phyloP scores from a whole-genome alignment of 805 yeast genomes.

The Middelhovenomyces tepae region DNA sequence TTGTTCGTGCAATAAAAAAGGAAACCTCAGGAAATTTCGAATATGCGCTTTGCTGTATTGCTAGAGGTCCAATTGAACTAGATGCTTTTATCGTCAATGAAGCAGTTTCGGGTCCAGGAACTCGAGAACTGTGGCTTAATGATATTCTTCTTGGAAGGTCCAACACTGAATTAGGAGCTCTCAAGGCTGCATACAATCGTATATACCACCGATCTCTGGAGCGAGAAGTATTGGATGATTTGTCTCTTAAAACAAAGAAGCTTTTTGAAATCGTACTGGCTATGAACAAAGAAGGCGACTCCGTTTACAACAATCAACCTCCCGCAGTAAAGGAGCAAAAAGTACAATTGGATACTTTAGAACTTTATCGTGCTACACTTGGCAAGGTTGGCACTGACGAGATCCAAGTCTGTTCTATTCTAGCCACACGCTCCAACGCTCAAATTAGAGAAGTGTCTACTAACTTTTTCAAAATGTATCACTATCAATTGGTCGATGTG shows the following conservation, averaged over 20 bases:
- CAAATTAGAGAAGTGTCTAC: conserved; percentile 13
- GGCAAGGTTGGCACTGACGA: conserved; percentile 17
- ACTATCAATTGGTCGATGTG: conserved; percentile 11
- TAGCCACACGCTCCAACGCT: conserved; percentile 14
- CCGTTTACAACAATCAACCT: conserved; percentile 1
- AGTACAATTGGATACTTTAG: conserved; percentile 14
- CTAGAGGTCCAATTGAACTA: conserved; percentile 15
- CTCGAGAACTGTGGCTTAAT: conserved; percentile 16
- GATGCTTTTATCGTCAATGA: conserved; percentile 15
- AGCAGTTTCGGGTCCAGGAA: conserved; percentile 16
- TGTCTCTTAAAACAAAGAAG: conserved; percentile 16
- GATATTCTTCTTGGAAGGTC: conserved; percentile 15
- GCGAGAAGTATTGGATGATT: conserved; percentile 13
- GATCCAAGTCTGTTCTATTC: conserved; percentile 15
- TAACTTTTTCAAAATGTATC: conserved; percentile 9
- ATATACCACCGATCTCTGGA: conserved; percentile 12
- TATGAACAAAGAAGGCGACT: conserved; percentile 12
- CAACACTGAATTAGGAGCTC: conserved; percentile 15
- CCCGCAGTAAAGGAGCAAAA: conserved; percentile 11
- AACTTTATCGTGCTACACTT: conserved; percentile 13
- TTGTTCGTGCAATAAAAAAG: conserved; percentile 13
- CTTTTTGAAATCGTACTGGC: conserved; percentile 15
- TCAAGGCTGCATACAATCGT: conserved; percentile 15
- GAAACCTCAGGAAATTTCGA: conserved; percentile 16
- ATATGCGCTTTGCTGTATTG: conserved; percentile 13